Evolutionary conservation across 192 early-diverging fungal genomes (phyloP).

Genomic region (Glomus cerebriforme): DNA sequence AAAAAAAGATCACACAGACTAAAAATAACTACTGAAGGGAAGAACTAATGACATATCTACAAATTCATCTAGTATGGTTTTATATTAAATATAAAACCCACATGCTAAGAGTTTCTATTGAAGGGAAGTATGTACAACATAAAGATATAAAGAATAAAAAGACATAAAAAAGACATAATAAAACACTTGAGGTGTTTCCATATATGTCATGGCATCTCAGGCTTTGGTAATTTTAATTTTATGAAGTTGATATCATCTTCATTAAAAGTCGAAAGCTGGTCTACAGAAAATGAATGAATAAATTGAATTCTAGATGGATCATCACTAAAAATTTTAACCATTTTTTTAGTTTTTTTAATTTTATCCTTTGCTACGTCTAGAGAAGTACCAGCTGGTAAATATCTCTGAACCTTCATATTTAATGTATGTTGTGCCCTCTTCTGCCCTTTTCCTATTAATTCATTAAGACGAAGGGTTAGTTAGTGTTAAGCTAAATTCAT

Average conservation of each 20-base stretch:
- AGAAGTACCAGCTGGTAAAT: slow-evolving; percentile 7
- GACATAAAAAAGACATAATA: slow-evolving; percentile 15
- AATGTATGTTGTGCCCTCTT: slow-evolving; percentile 8
- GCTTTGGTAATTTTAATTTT: slow-evolving; percentile 2
- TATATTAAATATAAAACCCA: no score
- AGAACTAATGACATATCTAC: slow-evolving; percentile 2
- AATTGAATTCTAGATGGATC: slow-evolving; percentile 11
- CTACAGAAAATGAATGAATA: slow-evolving; percentile 5
- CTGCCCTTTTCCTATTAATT: slow-evolving; percentile 2
- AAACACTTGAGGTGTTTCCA: neutral
- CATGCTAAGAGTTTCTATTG: no score
- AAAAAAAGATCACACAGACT: neutral
- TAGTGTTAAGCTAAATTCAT: slow-evolving; percentile 13
- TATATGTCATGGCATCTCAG: neutral
- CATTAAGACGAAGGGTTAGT: slow-evolving; percentile 13
- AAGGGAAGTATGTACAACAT: slow-evolving; percentile 6
- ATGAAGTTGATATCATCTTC: slow-evolving; percentile 9
- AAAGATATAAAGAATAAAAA: neutral
- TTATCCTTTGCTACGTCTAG: slow-evolving; percentile 14
- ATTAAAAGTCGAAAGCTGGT: neutral
- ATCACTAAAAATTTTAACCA: neutral
- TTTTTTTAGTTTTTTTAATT: slow-evolving; percentile 16
- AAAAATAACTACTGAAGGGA: no score
- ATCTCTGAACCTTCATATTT: slow-evolving; percentile 3
- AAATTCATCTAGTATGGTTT: neutral